Evolutionary conservation across 2,329 filamentous ascomycete species (phyloP), one percentile per base, ranked within the genome.

Genomic region (Apiospora saccharicola): DNA sequence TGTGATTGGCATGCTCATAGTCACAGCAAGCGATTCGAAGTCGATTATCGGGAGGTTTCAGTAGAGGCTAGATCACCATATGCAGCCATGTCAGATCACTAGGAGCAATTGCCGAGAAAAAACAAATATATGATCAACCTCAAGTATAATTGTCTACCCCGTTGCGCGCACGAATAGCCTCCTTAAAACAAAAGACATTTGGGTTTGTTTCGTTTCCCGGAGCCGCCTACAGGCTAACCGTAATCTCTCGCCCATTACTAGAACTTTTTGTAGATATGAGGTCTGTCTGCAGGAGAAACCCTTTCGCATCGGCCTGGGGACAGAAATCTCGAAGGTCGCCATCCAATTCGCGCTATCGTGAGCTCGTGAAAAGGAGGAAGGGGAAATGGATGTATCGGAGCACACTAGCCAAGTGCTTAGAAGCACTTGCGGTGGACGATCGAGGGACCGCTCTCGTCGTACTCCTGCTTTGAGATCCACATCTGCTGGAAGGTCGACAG

Each of bases 401-500:
- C 69, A 49, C 70, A 41, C 70, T 64, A 22, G 34, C 44, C 64
- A 68, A 41, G 68, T 68, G 72, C 92, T 98, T 98, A 98, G 93
- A 98, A 98, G 94, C 96, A 98, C 94, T 98, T 98, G 93, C 95
- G 94, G 93, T 98, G 96, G 83, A 98, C 96, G 84, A 98, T 98
- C 83, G 95, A 98, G 82, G 96, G 96, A 89, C 96, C 96, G 87
- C 93, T 96, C 94, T 98, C 96, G 90, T 99, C 96, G 92, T 98
- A 98, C 91, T 98, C 96, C 90, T 99, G 96, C 95, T 99, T 99
- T 82, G 96, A 99, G 92, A 99, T 98, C 96, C 96, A 99, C 96
- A 99, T 99, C 90, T 99, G 96, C 91, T 99, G 96, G 96, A 99
- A 99, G 87, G 96, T 99, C 80, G 96, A 99, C 82, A 99, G 94